Evolutionary conservation across 2,329 filamentous ascomycete genomes (phyloP).

Genomic region (Ophiostoma sp.): DNA sequence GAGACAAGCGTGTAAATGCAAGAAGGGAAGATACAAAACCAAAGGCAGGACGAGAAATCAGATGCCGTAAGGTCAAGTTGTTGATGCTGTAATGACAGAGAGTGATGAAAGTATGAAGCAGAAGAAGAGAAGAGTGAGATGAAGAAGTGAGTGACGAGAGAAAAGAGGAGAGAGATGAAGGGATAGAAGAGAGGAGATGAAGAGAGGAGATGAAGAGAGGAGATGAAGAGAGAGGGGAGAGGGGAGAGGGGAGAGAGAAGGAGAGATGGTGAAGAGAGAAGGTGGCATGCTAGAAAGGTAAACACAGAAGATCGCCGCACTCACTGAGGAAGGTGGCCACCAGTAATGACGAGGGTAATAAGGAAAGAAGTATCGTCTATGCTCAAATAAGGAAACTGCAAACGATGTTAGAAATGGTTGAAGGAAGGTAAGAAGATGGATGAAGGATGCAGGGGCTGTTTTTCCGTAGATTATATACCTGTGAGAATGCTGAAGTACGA

Average conservation of each 20-base stretch:
- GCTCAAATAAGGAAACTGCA: not conserved
- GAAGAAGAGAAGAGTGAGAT: constrained; percentile 20
- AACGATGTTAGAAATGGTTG: not conserved
- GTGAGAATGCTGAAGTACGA: not conserved
- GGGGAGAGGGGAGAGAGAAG: too few relatives aligned
- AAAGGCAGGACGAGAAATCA: constrained; percentile 13
- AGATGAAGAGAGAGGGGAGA: not conserved
- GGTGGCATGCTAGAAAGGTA: not conserved
- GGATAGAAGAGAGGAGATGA: not conserved
- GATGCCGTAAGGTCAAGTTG: constrained; percentile 20
- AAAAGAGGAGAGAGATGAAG: not conserved
- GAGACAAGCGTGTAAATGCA: constrained; percentile 18
- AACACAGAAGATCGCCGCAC: not conserved
- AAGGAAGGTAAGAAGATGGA: not conserved
- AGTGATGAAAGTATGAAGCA: constrained; percentile 18
- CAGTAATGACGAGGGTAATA: not conserved
- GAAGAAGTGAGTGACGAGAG: not conserved
- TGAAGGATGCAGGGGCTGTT: too few relatives aligned
- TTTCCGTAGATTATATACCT: not conserved
- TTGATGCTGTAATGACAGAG: constrained; percentile 27
- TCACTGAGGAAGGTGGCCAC: not conserved
- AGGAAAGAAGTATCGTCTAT: constrained; percentile 12
- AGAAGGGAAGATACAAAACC: constrained; percentile 23
- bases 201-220: constrained; percentile 2
- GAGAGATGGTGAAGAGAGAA: not conserved